A percentile compares a stretch with the other conserved stretches of the same genome.
Conservation (phyloP, 2,329 filamentous ascomycete genomes). For the Fusarium virguliforme region DNA sequence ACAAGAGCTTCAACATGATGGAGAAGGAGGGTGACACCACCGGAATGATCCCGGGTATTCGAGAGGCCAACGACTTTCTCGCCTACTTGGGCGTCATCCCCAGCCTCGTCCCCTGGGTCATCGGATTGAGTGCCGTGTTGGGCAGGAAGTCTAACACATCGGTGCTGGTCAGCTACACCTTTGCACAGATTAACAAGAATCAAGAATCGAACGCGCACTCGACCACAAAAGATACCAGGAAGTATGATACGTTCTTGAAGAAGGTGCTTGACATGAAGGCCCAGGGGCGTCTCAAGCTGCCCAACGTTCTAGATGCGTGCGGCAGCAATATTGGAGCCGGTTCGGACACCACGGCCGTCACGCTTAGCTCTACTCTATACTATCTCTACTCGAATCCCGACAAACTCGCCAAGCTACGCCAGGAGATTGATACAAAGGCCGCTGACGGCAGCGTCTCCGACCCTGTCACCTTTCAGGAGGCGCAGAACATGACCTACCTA, state of each 20-base stretch:
- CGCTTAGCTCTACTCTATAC: slow-evolving; percentile 13
- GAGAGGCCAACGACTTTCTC: slow-evolving; percentile 11
- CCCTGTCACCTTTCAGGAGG: slow-evolving; percentile 18
- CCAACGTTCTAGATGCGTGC: slow-evolving; percentile 12
- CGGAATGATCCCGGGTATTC: slow-evolving; percentile 10
- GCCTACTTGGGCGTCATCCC: slow-evolving; percentile 12
- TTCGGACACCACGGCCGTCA: slow-evolving; percentile 11
- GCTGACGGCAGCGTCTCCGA: slow-evolving; percentile 9
- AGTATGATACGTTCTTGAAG: slow-evolving; percentile 21
- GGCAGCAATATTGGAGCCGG: slow-evolving; percentile 13
- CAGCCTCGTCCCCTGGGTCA: slow-evolving; percentile 7
- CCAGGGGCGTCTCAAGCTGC: slow-evolving; percentile 9
- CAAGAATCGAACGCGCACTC: slow-evolving; percentile 3
- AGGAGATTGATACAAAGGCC: slow-evolving; percentile 13
- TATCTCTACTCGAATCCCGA: slow-evolving; percentile 16
- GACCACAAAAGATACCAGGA: slow-evolving; percentile 10
- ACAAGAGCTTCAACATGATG: slow-evolving; percentile 17
- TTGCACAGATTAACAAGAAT: slow-evolving; percentile 8
- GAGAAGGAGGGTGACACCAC: slow-evolving; percentile 19
- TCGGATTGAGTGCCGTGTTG: slow-evolving; percentile 1
- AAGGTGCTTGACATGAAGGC: slow-evolving; percentile 16
- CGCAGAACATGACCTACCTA: slow-evolving; percentile 15
- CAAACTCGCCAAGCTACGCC: slow-evolving; percentile 11
- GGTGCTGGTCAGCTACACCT: slow-evolving; percentile 11
- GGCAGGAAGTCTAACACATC: slow-evolving; percentile 10